Evolutionary conservation across 1,284 basidiomycete species (phyloP), one percentile per base, ranked within the genome.

Genomic region (Cryptococcus wingfieldii): DNA sequence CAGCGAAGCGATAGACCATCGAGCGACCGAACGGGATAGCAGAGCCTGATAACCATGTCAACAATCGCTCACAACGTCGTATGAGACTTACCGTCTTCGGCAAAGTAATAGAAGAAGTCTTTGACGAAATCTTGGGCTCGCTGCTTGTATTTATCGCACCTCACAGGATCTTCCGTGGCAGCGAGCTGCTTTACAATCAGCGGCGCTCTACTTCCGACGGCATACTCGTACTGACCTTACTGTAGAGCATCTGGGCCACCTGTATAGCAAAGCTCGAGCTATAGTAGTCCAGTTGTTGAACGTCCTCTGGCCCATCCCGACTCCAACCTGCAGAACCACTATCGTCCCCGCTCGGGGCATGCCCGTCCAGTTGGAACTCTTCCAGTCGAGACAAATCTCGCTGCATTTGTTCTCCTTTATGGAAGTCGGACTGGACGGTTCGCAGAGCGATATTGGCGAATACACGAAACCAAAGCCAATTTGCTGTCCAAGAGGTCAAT

Each of bases 381-480:
- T 89, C 86, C 19, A 88, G 81, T 61, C 87, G 84, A 59, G 86
- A 83, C n/a, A 89, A 78, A 67, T 89, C 87, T 3, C 83, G 82
- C 59, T 84, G 84, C 83, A 88, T 86, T 10, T 85, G 81, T 53
- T 80, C 75, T 0, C 78, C 77, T 61, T 86, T 81, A 66, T 81
- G 86, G 42, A 79, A 79, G 6, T 79, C 66, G 4, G 85, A 86
- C 4, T 82, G 83, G 38, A 84, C 85, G 57, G 82, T 82, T 5
- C 81, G 81, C 23, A 88, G 76, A 3, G 86, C 87, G 12, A 88
- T 80, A 68, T 89, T 89, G n/a, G 86, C 83, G 64, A 88, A 88
- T 0, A 87, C 86, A 56, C 86, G 79, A 75, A 89, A 89, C 87
- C 87, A 89, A 5, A 89, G 79, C 86, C 87, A 88, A 68, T 89